phyloP scores from a whole-genome alignment of 2,329 filamentous ascomycete species.

The Orbilia oligospora region DNA sequence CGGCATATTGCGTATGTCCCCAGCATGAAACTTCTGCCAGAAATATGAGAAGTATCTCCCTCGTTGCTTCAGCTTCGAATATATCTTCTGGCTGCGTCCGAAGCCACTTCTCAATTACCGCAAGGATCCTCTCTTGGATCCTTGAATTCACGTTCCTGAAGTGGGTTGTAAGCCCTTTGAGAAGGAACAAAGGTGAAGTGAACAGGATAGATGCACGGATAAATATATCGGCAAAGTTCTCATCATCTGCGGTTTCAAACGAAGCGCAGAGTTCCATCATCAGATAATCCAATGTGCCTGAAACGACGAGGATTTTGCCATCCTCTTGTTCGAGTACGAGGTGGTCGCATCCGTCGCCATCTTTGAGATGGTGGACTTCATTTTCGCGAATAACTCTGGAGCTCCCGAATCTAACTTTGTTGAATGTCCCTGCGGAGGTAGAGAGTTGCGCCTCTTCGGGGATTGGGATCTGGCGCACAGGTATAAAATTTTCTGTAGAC shows the following conservation, averaged over 20 bases:
- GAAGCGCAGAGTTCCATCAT: slow-evolving; percentile 56
- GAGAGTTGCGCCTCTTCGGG: slow-evolving; percentile 57
- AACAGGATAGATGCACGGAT: slow-evolving; percentile 42
- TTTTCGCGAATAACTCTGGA: slow-evolving; percentile 57
- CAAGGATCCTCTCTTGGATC: slow-evolving; percentile 48
- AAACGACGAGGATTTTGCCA: slow-evolving; percentile 54
- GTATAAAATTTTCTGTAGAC: slow-evolving; percentile 52
- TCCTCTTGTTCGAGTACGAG: slow-evolving; percentile 59
- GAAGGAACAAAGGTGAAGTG: slow-evolving; percentile 32
- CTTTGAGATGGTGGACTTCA: slow-evolving; percentile 60
- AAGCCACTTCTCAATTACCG: slow-evolving; percentile 47
- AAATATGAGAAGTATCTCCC: slow-evolving; percentile 56
- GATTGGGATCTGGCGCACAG: slow-evolving; percentile 50
- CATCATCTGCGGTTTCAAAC: slow-evolving; percentile 55
- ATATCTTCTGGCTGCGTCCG: slow-evolving; percentile 57
- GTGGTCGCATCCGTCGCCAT: slow-evolving; percentile 52
- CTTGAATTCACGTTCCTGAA: slow-evolving; percentile 46
- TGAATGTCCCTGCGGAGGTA: slow-evolving; percentile 46
- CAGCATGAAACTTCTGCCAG: slow-evolving; percentile 50
- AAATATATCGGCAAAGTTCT: slow-evolving; percentile 47
- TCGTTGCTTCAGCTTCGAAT: slow-evolving; percentile 37
- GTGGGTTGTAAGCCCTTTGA: slow-evolving; percentile 38
- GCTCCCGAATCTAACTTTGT: slow-evolving; percentile 46
- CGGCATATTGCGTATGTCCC: slow-evolving; percentile 37
- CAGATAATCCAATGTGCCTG: slow-evolving; percentile 55